These are phyloP conservation scores for Iris pallida DNA, from an alignment of 116 monocot genomes.

Conservation along the genomic window DNA sequence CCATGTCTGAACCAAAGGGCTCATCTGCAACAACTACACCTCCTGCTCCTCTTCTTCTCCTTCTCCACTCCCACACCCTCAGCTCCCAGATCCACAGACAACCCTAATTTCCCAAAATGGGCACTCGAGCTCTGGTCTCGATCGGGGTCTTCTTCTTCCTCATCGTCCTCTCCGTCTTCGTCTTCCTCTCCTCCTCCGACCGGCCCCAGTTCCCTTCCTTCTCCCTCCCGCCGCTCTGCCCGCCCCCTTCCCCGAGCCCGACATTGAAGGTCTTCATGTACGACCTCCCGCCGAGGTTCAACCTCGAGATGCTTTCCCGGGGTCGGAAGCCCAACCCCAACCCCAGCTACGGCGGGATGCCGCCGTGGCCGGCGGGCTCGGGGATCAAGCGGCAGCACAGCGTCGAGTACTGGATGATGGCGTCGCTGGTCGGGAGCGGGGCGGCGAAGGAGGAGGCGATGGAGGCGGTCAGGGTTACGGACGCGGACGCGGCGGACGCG, in stretches of 20 bases:
- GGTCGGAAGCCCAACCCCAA: neutral
- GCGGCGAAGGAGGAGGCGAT: conserved; percentile 7
- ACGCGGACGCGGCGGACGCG: conserved; percentile 59
- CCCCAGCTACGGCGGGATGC: conserved; percentile 20
- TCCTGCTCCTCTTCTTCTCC: no score
- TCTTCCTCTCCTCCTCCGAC: conserved; percentile 28
- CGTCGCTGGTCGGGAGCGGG: conserved; percentile 42
- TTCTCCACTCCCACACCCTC: no score
- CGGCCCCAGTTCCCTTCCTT: conserved; percentile 8
- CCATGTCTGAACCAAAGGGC: no score
- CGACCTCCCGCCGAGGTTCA: conserved; percentile 80
- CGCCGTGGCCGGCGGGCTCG: conserved; percentile 47
- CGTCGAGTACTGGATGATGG: conserved; percentile 98
- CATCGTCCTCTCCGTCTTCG: conserved; percentile 29
- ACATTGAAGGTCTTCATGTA: conserved; percentile 82
- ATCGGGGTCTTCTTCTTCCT: conserved; percentile 36
- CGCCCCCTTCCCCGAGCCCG: conserved; percentile 9
- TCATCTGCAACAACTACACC: no score
- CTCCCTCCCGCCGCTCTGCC: neutral
- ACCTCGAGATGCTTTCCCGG: conserved; percentile 62
- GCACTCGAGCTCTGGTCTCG: neutral
- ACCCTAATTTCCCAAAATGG: no score
- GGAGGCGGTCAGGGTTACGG: conserved; percentile 66
- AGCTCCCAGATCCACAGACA: no score
- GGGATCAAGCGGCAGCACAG: conserved; percentile 92